Base-by-base conservation (phyloP, 2,329 filamentous ascomycete species). In the Neoarthrinium moseri region DNA sequence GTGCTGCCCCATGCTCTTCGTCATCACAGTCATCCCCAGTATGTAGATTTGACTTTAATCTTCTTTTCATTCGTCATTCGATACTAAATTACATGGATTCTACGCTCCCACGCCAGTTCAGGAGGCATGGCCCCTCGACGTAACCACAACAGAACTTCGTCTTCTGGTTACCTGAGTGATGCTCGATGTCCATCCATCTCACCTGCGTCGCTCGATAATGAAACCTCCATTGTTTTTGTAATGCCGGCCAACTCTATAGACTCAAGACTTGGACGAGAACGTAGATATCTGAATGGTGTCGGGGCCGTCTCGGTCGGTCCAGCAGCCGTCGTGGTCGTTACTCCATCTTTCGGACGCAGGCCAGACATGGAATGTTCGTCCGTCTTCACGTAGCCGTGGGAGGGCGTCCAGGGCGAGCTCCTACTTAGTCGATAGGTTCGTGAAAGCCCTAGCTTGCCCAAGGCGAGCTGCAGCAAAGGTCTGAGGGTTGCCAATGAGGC, bases 371-470 rank as follows among this genome's bases (percentile, higher is more conserved):
- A 40, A 15, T 40, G 22, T 11, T 29, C 37, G 23, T 40, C 37
- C 7, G 37, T 40, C 22, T 40, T 40, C n/a, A 40, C 24, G 24
- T 40, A 40, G 37, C 37, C 37, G 10, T 24, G 22, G n/a, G 37
- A 40, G 24, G 22, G 22, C 10, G 22, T 27, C 37, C 37, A 40
- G 8, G 37, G 37, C 7, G 37, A 27, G 12, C 22, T 17, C 7
- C n/a, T 34, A 15, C 37, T 40, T 17, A 24, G 21, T 17, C 15
- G 37, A 5, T 12, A 27, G n/a, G 37, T 40, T 3, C 22, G 22
- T 11, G 37, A 40, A 13, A 40, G 22, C 5, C 37, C 24, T 3
- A 40, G 15, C 22, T 26, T 15, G 12, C 22, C 24, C 23, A 29
- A n/a, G 37, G 30, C 15, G 24, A 24, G 6, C 37, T 24, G 22